phyloP scores from a whole-genome alignment of 2,329 filamentous ascomycete species.

The Rhynchosporium secalis region DNA sequence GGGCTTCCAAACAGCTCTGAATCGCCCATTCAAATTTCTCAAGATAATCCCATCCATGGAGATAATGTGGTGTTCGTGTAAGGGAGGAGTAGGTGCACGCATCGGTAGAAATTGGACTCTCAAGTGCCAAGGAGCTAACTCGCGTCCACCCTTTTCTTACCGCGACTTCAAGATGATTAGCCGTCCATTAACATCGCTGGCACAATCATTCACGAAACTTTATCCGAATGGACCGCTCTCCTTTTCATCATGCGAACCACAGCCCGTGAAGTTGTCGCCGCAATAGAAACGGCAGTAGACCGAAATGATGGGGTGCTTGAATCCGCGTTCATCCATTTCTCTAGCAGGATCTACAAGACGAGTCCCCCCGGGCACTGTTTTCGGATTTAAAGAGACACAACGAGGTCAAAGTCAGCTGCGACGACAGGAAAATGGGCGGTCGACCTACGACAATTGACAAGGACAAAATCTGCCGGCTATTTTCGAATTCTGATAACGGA shows the following conservation, averaged over 20 bases:
- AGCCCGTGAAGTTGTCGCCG: constrained; percentile 18
- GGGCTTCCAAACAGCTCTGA: too few relatives aligned
- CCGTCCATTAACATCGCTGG: not conserved
- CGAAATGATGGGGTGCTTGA: constrained; percentile 18
- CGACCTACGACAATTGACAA: constrained; percentile 19
- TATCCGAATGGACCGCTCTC: not conserved
- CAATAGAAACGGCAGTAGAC: constrained; percentile 19
- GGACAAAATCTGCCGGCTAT: constrained; percentile 16
- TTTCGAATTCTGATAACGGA: constrained; percentile 7
- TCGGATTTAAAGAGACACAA: constrained; percentile 21
- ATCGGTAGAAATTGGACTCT: too few relatives aligned
- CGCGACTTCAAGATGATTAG: not conserved
- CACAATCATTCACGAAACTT: not conserved
- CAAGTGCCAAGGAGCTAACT: too few relatives aligned
- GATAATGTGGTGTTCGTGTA: too few relatives aligned
- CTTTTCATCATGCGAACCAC: constrained; percentile 1
- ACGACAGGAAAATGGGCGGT: constrained; percentile 17
- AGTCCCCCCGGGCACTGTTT: constrained; percentile 17
- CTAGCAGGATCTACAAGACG: constrained; percentile 22
- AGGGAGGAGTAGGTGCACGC: too few relatives aligned
- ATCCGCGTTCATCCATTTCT: constrained; percentile 19
- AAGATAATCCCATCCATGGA: too few relatives aligned
- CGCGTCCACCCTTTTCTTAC: not conserved
- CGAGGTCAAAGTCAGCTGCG: constrained; percentile 17
- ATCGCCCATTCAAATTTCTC: too few relatives aligned